A percentile compares a stretch with the other conserved stretches of the same genome.
Evolutionary conservation across 148 eudicot genomes (phyloP).

Genomic region (Persicaria tinctoria): DNA sequence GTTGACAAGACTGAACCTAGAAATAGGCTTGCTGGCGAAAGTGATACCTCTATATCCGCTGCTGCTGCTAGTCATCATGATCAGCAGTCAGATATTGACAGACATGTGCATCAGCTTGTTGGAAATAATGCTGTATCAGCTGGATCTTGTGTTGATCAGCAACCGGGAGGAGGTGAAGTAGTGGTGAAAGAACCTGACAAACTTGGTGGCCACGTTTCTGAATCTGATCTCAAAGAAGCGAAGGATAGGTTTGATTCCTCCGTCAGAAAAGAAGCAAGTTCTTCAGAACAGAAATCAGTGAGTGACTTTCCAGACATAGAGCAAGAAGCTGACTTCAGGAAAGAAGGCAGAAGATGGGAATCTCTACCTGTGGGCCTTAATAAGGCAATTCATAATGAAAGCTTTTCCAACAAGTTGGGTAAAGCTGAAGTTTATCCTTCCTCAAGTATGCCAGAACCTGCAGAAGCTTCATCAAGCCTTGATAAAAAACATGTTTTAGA

Average conservation of each 20-base stretch:
- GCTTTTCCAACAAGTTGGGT: slow-evolving; percentile 22
- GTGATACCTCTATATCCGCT: slow-evolving; percentile 14
- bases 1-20: slow-evolving; percentile 15
- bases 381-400: slow-evolving; percentile 18
- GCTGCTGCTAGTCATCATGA: neutral
- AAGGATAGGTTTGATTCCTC: slow-evolving; percentile 1
- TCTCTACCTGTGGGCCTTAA: slow-evolving; percentile 20
- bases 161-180: slow-evolving; percentile 20
- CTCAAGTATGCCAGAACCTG: slow-evolving; percentile 19
- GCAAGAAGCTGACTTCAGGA: slow-evolving; percentile 20
- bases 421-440: slow-evolving; percentile 23
- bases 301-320: slow-evolving; percentile 1
- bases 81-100: neutral
- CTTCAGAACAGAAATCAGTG: neutral
- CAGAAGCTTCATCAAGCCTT: slow-evolving; percentile 18
- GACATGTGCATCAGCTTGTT: neutral
- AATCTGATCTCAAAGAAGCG: neutral
- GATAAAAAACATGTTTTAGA: slow-evolving; percentile 22
- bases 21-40: slow-evolving; percentile 18
- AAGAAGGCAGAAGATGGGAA: slow-evolving; percentile 20
- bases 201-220: neutral
- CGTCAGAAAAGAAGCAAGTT: neutral
- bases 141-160: slow-evolving; percentile 18
- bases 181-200: slow-evolving; percentile 9
- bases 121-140: slow-evolving; percentile 16